Evolutionary conservation across 805 yeast genomes (phyloP).

Genomic region (Ogataea angusta): DNA sequence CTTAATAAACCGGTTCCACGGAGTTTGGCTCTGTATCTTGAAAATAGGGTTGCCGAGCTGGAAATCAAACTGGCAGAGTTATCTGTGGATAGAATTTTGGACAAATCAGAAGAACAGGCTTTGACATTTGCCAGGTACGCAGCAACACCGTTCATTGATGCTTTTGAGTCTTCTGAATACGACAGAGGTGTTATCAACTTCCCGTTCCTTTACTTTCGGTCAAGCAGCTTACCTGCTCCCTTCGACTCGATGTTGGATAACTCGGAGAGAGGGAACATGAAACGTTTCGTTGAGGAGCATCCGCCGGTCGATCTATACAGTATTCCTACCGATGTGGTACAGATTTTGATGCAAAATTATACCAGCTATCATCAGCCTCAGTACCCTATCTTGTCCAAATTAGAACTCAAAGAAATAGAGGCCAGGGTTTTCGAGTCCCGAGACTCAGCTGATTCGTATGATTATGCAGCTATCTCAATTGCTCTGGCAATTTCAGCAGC

Average conservation of each 20-base stretch:
- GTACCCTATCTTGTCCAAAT: constrained; percentile 16
- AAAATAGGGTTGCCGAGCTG: constrained; percentile 14
- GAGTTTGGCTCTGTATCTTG: constrained; percentile 13
- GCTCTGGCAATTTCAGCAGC: constrained; percentile 1
- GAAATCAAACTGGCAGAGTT: constrained; percentile 12
- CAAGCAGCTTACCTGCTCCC: constrained; percentile 16
- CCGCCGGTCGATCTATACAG: constrained; percentile 17
- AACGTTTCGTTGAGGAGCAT: constrained; percentile 8
- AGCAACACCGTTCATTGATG: constrained; percentile 11
- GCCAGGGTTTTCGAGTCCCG: constrained; percentile 5
- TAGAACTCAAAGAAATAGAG: constrained; percentile 9
- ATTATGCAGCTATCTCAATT: neutral
- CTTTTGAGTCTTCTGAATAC: constrained; percentile 7
- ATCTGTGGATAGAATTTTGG: constrained; percentile 6
- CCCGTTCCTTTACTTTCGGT: constrained; percentile 10
- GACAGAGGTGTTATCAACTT: constrained; percentile 9
- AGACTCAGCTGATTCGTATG: neutral
- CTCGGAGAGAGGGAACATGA: constrained; percentile 11
- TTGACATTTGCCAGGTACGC: constrained; percentile 8
- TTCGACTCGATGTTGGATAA: constrained; percentile 12
- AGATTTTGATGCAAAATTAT: constrained; percentile 13
- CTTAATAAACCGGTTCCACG: constrained; percentile 14
- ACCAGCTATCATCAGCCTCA: constrained; percentile 14
- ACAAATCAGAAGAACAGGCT: constrained; percentile 12
- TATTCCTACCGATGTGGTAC: constrained; percentile 14